These are phyloP conservation scores for Pseudoperonospora humuli DNA, from an alignment of 352 stramenopile species.

Conservation along the genomic window DNA sequence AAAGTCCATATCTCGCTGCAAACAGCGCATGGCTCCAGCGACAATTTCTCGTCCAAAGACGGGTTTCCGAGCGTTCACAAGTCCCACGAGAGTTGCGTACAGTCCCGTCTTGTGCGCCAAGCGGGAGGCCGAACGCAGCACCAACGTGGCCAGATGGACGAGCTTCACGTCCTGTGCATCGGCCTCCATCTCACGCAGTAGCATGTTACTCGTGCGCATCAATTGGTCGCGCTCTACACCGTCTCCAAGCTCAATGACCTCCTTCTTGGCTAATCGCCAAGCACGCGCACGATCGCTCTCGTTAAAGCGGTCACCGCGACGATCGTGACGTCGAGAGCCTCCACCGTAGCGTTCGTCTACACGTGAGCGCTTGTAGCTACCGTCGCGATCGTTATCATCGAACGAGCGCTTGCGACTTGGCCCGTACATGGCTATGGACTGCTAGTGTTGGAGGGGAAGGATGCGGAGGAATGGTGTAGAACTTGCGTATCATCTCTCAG, in stretches of 20 bases:
- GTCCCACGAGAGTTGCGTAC: constrained; percentile 54
- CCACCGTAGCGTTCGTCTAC: constrained; percentile 34
- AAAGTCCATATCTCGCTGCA: constrained; percentile 59
- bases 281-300: constrained; percentile 62
- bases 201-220: constrained; percentile 26
- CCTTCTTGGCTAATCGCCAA: constrained; percentile 72
- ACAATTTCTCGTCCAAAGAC: constrained; percentile 52
- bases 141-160: constrained; percentile 40
- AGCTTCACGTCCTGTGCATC: constrained; percentile 53
- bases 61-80: constrained; percentile 55
- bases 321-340: constrained; percentile 22
- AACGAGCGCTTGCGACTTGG: constrained; percentile 55
- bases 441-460: too few relatives aligned
- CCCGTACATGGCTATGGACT: constrained; percentile 27
- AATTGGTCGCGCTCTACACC: constrained; percentile 50
- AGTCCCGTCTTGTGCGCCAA: constrained; percentile 66
- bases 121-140: constrained; percentile 43
- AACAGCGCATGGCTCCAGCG: constrained; percentile 18
- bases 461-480: too few relatives aligned
- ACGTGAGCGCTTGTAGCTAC: constrained; percentile 54
- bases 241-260: constrained; percentile 61
- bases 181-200: constrained; percentile 45
- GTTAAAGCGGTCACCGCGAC: constrained; percentile 26
- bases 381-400: constrained; percentile 38
- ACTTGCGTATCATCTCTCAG: too few relatives aligned